Evolutionary conservation across 2,329 filamentous ascomycete species (phyloP).

Genomic region (Penicillium hordei): DNA sequence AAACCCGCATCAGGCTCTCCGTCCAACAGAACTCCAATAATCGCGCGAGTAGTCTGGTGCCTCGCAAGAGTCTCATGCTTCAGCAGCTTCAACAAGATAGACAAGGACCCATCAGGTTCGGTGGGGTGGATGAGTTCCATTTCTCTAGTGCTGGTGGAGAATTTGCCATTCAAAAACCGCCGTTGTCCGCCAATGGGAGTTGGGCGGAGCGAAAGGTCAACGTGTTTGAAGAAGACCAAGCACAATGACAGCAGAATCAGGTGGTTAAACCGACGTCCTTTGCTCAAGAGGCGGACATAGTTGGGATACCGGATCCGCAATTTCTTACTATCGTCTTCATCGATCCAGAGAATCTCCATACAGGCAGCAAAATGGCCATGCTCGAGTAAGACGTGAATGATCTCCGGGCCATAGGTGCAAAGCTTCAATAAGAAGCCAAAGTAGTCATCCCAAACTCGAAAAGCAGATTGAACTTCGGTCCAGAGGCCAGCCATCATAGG

Average conservation of each 20-base stretch:
- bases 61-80: conserved; percentile 57
- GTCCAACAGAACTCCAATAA: conserved; percentile 59
- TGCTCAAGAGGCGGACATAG: conserved; percentile 46
- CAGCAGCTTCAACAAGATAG: conserved; percentile 62
- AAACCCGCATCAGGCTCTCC: conserved; percentile 53
- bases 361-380: conserved; percentile 60
- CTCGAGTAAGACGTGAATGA: conserved; percentile 61
- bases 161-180: conserved; percentile 28
- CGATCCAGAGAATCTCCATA: conserved; percentile 62
- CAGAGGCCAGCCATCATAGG: conserved; percentile 58
- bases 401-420: conserved; percentile 59
- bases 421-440: conserved; percentile 71
- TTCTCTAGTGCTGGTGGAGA: conserved; percentile 37
- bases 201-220: conserved; percentile 39
- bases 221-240: conserved; percentile 36
- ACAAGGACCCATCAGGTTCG: conserved; percentile 35
- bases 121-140: conserved; percentile 34
- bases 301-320: conserved; percentile 55
- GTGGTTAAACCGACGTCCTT: conserved; percentile 48
- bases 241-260: conserved; percentile 45
- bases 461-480: conserved; percentile 60
- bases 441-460: conserved; percentile 73
- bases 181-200: conserved; percentile 29
- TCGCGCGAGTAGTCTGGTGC: conserved; percentile 51
- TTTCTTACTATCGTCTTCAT: conserved; percentile 51